phyloP scores from a whole-genome alignment of 2,329 filamentous ascomycete genomes.

The Cordyceps cicadae region DNA sequence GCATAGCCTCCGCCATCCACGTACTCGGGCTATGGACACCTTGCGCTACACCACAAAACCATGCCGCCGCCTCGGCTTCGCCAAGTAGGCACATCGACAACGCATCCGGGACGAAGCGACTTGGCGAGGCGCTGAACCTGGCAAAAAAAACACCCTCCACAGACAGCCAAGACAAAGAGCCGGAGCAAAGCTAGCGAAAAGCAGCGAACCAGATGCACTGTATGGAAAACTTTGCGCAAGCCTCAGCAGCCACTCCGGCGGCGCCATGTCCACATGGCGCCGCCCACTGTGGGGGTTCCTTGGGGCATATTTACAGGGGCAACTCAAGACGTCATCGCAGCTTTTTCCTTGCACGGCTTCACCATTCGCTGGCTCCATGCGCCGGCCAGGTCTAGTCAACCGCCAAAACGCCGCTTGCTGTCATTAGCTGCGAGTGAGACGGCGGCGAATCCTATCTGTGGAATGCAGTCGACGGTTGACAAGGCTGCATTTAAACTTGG shows the following conservation, averaged over 20 bases:
- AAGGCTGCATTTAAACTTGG: conserved; percentile 1
- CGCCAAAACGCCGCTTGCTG: conserved; percentile 3
- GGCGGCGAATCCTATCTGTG: neutral
- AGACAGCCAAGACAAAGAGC: conserved; percentile 2
- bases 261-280: conserved; percentile 7
- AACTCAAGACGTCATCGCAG: conserved; percentile 10
- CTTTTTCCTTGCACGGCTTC: neutral
- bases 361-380: neutral
- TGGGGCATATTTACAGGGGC: conserved; percentile 1
- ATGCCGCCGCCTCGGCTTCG: neutral
- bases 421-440: conserved; percentile 2
- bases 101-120: conserved; percentile 8
- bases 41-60: neutral
- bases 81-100: conserved; percentile 1
- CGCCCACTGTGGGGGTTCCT: conserved; percentile 8
- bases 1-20: no score
- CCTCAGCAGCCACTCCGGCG: neutral
- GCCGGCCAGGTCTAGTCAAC: neutral
- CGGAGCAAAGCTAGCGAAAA: neutral
- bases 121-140: neutral
- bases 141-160: neutral
- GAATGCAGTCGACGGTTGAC: conserved; percentile 7
- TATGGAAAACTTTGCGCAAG: conserved; percentile 3
- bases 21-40: no score
- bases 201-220: conserved; percentile 6